Conservation (phyloP, 2,329 filamentous ascomycete genomes). For the Cryphonectria parasitica region DNA sequence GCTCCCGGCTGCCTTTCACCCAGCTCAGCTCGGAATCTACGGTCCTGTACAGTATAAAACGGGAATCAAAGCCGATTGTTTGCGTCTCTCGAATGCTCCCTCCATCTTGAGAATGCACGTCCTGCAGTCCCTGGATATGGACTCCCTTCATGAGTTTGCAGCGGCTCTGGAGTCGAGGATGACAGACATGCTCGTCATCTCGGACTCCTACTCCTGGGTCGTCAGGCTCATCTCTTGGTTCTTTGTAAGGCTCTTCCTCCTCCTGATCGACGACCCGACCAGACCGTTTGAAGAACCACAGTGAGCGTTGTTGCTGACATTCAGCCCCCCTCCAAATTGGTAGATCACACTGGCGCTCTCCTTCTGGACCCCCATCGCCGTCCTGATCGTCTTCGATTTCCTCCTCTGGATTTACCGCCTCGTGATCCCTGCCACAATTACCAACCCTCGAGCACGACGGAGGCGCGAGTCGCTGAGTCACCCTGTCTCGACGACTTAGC, state of each 20-base stretch:
- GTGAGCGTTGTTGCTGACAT: neutral
- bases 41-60: neutral
- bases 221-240: constrained; percentile 35
- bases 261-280: neutral
- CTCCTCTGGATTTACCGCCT: constrained; percentile 58
- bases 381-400: constrained; percentile 56
- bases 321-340: neutral
- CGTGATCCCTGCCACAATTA: constrained; percentile 32
- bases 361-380: constrained; percentile 50
- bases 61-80: neutral
- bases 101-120: constrained; percentile 14
- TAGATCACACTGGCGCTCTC: constrained; percentile 51
- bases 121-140: constrained; percentile 19
- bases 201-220: constrained; percentile 30
- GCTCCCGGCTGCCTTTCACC: neutral
- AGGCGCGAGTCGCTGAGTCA: constrained; percentile 32
- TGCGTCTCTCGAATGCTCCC: neutral
- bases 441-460: constrained; percentile 27
- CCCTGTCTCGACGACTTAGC: constrained; percentile 28
- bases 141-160: constrained; percentile 25
- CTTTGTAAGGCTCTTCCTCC: constrained; percentile 32
- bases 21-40: neutral
- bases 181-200: constrained; percentile 30
- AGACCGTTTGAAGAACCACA: constrained; percentile 2
- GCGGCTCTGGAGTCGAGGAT: constrained; percentile 30